Evolutionary conservation across 2,329 filamentous ascomycete genomes (phyloP), one percentile per base, ranked within the genome.

Genomic region (Cryphonectria radicalis): DNA sequence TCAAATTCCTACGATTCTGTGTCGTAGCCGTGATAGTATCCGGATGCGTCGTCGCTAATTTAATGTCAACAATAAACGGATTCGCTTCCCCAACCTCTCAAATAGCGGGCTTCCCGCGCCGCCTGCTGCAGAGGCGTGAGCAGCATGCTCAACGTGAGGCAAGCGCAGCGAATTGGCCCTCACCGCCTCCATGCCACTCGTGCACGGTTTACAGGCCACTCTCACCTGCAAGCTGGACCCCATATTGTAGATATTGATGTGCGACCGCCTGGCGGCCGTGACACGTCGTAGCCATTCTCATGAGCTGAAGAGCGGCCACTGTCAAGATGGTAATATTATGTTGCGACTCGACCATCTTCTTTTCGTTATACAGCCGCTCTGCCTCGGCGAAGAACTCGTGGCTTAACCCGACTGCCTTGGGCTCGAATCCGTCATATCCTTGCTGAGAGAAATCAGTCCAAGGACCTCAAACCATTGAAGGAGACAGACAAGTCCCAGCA

Each of bases 261-360:
- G 69, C 65, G 37, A 68, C 35, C 17, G 60, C 40, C 14, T 72
- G 70, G 32, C 53, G 50, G n/a, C 70, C 71, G 46, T 73, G 68
- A 11, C 37, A 57, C 6, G 60, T 66, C 22, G 67, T 70, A 3
- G 67, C 65, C 7, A 66, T 32, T 53, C 71, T 69, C 25, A 74
- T 63, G 40, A 73, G 43, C 50, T 70, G 71, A 3, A 68, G 59
- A 2, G 73, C 73, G 35, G 73, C 73, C 5, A 70, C 67, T 22
- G 68, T 74, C 7, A 70, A 63, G 53, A 72, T 25, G 0, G 72
- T 68, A 40, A 65, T 66, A 13, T 71, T 66, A 35, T 71, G 67
- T 17, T 66, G 67, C 17, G 67, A 65, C 7, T 50, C 70, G 50
- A 35, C 57, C 11, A 53, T 69, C 19, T 59, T 67, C 42, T 73